Evolutionary conservation across 441 rosid genomes (phyloP).

Genomic region (Adansonia grandidieri): DNA sequence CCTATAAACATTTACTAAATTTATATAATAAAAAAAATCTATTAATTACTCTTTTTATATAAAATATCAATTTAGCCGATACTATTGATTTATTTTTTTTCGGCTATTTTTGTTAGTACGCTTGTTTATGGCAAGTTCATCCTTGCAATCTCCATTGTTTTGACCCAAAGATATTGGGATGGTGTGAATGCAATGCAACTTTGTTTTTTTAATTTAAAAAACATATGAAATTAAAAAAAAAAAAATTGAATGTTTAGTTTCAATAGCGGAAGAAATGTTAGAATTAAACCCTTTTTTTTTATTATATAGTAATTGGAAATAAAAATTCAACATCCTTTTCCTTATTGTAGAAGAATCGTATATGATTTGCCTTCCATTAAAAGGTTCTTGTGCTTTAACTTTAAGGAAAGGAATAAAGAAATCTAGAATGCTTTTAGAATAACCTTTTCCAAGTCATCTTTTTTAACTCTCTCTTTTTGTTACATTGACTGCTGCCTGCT

Average conservation of each 20-base stretch:
- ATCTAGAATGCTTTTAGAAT: neutral
- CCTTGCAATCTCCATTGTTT: neutral
- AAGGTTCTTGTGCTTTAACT: neutral
- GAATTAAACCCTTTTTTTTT: neutral
- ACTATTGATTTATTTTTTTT: too few relatives aligned
- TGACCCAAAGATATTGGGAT: slow-evolving; percentile 18
- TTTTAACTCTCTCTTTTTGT: neutral
- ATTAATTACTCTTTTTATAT: too few relatives aligned
- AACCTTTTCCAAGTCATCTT: neutral
- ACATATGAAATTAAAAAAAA: neutral
- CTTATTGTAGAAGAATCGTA: neutral
- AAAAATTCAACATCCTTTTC: neutral
- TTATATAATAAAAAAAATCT: too few relatives aligned
- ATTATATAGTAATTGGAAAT: neutral
- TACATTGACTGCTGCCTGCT: neutral
- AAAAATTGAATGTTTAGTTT: neutral
- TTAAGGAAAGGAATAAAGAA: neutral
- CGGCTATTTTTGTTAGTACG: neutral
- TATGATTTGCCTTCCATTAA: neutral
- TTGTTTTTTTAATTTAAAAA: neutral
- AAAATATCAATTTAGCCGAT: too few relatives aligned
- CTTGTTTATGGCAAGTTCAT: neutral
- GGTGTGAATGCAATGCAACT: neutral
- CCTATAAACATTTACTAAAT: too few relatives aligned
- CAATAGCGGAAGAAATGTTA: neutral